phyloP scores from a whole-genome alignment of 2,329 filamentous ascomycete species.

The Rhinocladiella similis region DNA sequence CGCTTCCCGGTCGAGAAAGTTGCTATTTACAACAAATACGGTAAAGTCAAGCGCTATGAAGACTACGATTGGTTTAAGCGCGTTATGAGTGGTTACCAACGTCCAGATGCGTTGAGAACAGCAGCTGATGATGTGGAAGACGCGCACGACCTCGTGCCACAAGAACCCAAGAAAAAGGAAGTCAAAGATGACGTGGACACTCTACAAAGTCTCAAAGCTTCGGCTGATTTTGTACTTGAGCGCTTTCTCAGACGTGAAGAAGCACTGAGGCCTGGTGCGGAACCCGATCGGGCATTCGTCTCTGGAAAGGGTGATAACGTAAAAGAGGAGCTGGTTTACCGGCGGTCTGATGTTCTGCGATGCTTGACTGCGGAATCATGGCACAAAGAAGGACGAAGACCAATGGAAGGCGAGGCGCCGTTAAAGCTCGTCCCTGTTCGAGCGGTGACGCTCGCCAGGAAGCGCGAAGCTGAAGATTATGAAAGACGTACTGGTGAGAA shows the following conservation, averaged over 20 bases:
- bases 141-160: constrained; percentile 70
- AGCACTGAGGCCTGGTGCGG: constrained; percentile 69
- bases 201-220: constrained; percentile 83
- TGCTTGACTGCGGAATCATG: constrained; percentile 94
- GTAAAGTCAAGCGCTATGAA: constrained; percentile 75
- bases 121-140: constrained; percentile 79
- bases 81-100: constrained; percentile 72
- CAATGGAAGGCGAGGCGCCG: constrained; percentile 68
- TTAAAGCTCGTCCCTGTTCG: constrained; percentile 87
- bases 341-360: constrained; percentile 73
- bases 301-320: constrained; percentile 71
- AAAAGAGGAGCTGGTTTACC: constrained; percentile 78
- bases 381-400: constrained; percentile 91
- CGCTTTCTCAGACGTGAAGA: constrained; percentile 90
- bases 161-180: constrained; percentile 70
- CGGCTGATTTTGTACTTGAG: constrained; percentile 79
- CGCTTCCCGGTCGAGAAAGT: constrained; percentile 78
- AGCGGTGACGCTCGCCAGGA: constrained; percentile 82
- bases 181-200: constrained; percentile 76
- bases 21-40: constrained; percentile 72
- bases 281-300: constrained; percentile 72
- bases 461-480: constrained; percentile 84
- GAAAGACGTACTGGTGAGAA: constrained; percentile 79
- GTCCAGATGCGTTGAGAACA: constrained; percentile 57
- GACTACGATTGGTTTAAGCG: constrained; percentile 86